Evolutionary conservation across 768 basidiomycete species (phyloP).

Genomic region (Crassisporium funariophilum): DNA sequence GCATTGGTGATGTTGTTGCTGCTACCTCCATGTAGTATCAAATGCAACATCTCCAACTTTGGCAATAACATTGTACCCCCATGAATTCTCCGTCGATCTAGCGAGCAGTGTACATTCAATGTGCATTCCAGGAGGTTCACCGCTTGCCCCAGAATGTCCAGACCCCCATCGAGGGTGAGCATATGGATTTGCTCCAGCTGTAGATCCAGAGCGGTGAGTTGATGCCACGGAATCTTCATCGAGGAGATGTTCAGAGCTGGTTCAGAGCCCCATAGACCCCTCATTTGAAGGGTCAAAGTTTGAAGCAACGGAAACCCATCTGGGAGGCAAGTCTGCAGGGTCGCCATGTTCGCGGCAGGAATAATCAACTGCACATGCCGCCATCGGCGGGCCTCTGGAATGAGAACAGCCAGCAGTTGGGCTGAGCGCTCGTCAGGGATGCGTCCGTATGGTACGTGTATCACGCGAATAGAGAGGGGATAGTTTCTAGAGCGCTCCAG

Average conservation of each 20-base stretch:
- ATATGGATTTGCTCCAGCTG: constrained; percentile 34
- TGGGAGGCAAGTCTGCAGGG: constrained; percentile 27
- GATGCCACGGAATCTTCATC: constrained; percentile 40
- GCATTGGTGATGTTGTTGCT: background rate
- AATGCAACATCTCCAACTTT: constrained; percentile 32
- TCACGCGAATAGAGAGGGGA: constrained; percentile 34
- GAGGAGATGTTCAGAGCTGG: constrained; percentile 25
- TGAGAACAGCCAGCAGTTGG: constrained; percentile 30
- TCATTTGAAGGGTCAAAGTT: constrained; percentile 33
- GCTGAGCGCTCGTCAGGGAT: constrained; percentile 24
- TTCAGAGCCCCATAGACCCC: constrained; percentile 22
- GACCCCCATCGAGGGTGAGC: constrained; percentile 38
- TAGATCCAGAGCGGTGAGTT: constrained; percentile 39
- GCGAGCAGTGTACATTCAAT: constrained; percentile 33
- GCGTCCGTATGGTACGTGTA: constrained; percentile 23
- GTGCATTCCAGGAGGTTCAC: constrained; percentile 33
- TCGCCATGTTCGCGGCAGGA: constrained; percentile 29
- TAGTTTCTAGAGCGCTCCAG: constrained; percentile 36
- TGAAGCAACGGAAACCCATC: constrained; percentile 30
- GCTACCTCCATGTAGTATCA: constrained; percentile 32
- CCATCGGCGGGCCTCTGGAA: constrained; percentile 39
- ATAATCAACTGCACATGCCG: constrained; percentile 35
- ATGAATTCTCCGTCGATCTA: constrained; percentile 13
- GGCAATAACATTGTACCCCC: constrained; percentile 25
- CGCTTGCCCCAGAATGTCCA: constrained; percentile 34